phyloP scores from a whole-genome alignment of 768 basidiomycete genomes.

The Phanerochaete sordida region DNA sequence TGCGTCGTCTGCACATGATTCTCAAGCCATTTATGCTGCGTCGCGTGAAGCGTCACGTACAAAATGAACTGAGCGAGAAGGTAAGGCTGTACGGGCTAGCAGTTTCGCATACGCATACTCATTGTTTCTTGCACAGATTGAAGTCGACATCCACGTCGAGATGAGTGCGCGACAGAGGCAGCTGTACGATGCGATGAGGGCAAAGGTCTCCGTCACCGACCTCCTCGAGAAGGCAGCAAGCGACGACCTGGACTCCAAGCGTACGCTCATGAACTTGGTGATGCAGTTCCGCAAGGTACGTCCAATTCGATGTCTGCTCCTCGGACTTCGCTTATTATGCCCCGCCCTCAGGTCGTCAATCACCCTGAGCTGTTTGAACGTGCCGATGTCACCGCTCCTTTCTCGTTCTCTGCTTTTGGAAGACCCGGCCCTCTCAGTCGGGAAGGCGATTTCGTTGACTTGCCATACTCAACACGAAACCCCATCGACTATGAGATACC shows the following conservation, averaged over 20 bases:
- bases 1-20: conserved; percentile 96
- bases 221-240: conserved; percentile 91
- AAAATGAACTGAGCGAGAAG: conserved; percentile 99
- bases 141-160: conserved; percentile 92
- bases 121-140: conserved; percentile 58
- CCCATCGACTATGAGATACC: conserved; percentile 82
- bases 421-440: conserved; percentile 78
- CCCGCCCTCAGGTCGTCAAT: conserved; percentile 77
- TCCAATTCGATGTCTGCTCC: background rate
- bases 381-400: conserved; percentile 91
- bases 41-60: conserved; percentile 96
- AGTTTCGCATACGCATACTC: background rate
- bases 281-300: conserved; percentile 98
- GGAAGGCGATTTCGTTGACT: conserved; percentile 80
- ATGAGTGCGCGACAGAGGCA: conserved; percentile 89
- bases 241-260: conserved; percentile 87
- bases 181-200: conserved; percentile 84
- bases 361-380: conserved; percentile 98
- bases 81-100: conserved; percentile 32
- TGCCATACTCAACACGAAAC: conserved; percentile 85
- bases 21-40: conserved; percentile 99
- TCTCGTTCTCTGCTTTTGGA: conserved; percentile 83
- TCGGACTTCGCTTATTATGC: background rate
- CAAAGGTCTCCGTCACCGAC: conserved; percentile 93
- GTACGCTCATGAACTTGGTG: conserved; percentile 97